phyloP scores from a whole-genome alignment of 228 moss, liverwort and hornwort species.

The Sphagnum fallax region DNA sequence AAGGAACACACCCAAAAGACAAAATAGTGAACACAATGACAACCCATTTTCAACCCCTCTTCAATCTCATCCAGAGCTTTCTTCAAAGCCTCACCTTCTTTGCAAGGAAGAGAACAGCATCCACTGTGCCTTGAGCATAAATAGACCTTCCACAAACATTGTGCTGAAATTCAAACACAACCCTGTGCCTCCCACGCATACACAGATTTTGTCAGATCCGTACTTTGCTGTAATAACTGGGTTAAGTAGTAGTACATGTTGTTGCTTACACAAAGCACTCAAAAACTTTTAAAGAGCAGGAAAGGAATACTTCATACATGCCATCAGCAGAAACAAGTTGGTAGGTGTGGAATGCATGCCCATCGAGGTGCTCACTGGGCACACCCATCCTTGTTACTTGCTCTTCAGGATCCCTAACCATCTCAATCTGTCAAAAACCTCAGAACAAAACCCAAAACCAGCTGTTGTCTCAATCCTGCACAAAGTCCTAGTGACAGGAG shows the following conservation, averaged over 20 bases:
- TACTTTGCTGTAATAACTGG: not conserved
- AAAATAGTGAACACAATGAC: not conserved
- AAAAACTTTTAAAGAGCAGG: not conserved
- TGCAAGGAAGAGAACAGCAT: conserved; percentile 74
- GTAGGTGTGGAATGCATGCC: conserved; percentile 95
- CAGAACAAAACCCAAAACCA: not conserved
- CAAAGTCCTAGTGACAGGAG: no score
- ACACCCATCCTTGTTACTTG: conserved; percentile 71
- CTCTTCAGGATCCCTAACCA: conserved; percentile 60
- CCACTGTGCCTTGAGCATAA: conserved; percentile 91
- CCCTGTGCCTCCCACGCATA: conserved; percentile 24
- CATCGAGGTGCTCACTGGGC: conserved; percentile 63
- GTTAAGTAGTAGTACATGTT: not conserved
- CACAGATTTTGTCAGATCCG: not conserved
- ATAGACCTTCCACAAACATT: conserved; percentile 93
- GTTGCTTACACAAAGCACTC: not conserved
- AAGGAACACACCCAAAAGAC: not conserved
- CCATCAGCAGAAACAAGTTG: conserved; percentile 64
- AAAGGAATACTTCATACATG: conserved; percentile 39
- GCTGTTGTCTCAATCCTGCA: not conserved
- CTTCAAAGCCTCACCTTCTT: conserved; percentile 53
- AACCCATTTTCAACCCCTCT: not conserved
- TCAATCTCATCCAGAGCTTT: not conserved
- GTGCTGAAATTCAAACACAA: conserved; percentile 80
- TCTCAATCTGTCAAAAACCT: conserved; percentile 53